A percentile compares a stretch with the other conserved stretches of the same genome.
These are phyloP conservation scores for Reticulascus tulasneorum DNA, from an alignment of 2,329 filamentous ascomycete genomes.

Conservation along the genomic window DNA sequence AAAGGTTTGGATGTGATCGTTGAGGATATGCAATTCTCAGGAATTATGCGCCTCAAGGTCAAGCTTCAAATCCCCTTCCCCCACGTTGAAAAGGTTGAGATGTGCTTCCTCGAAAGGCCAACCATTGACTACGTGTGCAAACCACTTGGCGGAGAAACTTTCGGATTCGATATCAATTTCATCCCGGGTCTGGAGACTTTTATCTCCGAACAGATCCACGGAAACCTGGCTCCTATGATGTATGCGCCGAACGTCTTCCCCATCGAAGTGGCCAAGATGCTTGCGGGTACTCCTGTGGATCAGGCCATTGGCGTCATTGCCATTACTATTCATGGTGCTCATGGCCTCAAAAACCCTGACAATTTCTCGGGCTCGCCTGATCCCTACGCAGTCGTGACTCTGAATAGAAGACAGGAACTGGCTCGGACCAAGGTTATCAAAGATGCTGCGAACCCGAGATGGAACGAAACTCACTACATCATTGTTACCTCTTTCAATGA, in stretches of 20 bases:
- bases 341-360: constrained; percentile 91
- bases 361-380: constrained; percentile 90
- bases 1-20: constrained; percentile 97
- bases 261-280: constrained; percentile 97
- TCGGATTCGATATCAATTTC: constrained; percentile 99
- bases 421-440: constrained; percentile 85
- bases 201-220: constrained; percentile 94
- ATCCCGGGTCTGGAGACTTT: constrained; percentile 91
- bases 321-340: constrained; percentile 83
- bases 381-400: constrained; percentile 79
- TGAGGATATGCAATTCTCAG: constrained; percentile 94
- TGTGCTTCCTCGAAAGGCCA: constrained; percentile 88
- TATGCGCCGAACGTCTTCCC: constrained; percentile 97
- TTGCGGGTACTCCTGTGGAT: constrained; percentile 89
- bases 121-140: constrained; percentile 97
- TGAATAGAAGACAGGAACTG: constrained; percentile 78
- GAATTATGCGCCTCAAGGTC: constrained; percentile 93
- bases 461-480: constrained; percentile 96
- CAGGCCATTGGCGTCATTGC: constrained; percentile 93
- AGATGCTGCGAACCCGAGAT: constrained; percentile 81
- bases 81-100: constrained; percentile 89
- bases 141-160: constrained; percentile 87
- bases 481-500: constrained; percentile 91
- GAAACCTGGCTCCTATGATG: constrained; percentile 94
- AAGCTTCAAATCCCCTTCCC: constrained; percentile 96